These are phyloP conservation scores for Hygrophila difformis DNA, from an alignment of 257 asterid species.

Conservation along the genomic window DNA sequence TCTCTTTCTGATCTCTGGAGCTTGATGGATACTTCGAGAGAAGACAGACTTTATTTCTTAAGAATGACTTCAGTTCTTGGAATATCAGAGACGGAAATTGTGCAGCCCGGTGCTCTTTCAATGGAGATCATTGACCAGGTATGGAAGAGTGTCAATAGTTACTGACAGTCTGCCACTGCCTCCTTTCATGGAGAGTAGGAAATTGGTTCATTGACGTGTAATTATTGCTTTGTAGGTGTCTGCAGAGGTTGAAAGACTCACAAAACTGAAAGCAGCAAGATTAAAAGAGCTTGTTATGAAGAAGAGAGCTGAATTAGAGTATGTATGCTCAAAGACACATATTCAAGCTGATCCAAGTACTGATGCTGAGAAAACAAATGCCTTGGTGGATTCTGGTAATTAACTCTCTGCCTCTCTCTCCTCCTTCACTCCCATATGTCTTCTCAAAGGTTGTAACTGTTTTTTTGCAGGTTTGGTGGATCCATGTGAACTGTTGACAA, in stretches of 20 bases:
- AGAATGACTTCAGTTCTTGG: constrained; percentile 47
- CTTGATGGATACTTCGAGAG: constrained; percentile 66
- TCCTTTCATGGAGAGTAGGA: not conserved
- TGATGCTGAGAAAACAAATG: constrained; percentile 75
- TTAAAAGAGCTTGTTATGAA: constrained; percentile 88
- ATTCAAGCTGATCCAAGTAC: constrained; percentile 84
- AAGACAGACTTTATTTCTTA: constrained; percentile 50
- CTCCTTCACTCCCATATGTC: not conserved
- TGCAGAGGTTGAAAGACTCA: constrained; percentile 82
- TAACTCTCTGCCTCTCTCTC: constrained; percentile 11
- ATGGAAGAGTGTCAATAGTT: constrained; percentile 6
- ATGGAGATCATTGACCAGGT: constrained; percentile 72
- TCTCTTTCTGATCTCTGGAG: constrained; percentile 81
- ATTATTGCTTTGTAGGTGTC: constrained; percentile 35
- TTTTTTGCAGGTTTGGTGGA: constrained; percentile 80
- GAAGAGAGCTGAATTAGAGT: constrained; percentile 80
- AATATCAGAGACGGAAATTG: constrained; percentile 51
- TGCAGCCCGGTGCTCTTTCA: constrained; percentile 64
- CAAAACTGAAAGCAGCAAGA: constrained; percentile 76
- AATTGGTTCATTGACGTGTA: constrained; percentile 1
- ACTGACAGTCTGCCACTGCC: not conserved
- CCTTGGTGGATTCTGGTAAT: constrained; percentile 88
- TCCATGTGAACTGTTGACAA: constrained; percentile 75
- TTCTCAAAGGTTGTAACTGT: not conserved
- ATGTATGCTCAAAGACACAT: constrained; percentile 61